These are phyloP conservation scores for Colletotrichum sidae DNA, from an alignment of 2,329 filamentous ascomycete species.

Conservation along the genomic window DNA sequence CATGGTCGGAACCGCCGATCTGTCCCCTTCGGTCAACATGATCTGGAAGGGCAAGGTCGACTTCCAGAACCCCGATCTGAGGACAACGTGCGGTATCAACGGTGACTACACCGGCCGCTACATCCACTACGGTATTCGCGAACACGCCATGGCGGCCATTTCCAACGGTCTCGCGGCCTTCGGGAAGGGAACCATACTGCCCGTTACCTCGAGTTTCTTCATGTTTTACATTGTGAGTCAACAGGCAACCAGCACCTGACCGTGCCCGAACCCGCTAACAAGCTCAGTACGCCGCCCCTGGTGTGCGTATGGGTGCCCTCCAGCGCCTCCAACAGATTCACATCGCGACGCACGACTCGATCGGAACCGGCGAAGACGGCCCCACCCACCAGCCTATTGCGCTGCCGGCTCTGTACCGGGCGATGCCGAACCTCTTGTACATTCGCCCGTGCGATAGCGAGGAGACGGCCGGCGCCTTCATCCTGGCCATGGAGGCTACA, in stretches of 20 bases:
- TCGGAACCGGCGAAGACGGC: constrained; percentile 70
- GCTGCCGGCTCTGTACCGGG: constrained; percentile 66
- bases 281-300: constrained; percentile 62
- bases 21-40: constrained; percentile 67
- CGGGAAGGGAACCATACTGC: constrained; percentile 64
- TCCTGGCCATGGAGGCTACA: constrained; percentile 55
- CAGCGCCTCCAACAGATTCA: constrained; percentile 68
- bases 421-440: constrained; percentile 72
- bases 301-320: constrained; percentile 70
- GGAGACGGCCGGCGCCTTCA: constrained; percentile 67
- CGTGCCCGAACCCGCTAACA: constrained; percentile 1
- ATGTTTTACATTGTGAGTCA: constrained; percentile 67
- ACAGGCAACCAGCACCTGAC: not conserved
- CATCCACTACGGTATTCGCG: constrained; percentile 70
- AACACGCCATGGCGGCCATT: constrained; percentile 71
- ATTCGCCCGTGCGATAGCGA: constrained; percentile 70
- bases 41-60: constrained; percentile 64
- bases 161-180: constrained; percentile 71
- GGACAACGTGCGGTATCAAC: constrained; percentile 60
- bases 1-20: constrained; percentile 66
- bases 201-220: constrained; percentile 70
- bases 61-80: constrained; percentile 57
- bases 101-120: constrained; percentile 67
- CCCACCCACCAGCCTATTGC: constrained; percentile 73
- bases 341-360: constrained; percentile 70